Evolutionary conservation across 1,284 basidiomycete genomes (phyloP), one percentile per base, ranked within the genome.

Genomic region (Chalciporus sp.): DNA sequence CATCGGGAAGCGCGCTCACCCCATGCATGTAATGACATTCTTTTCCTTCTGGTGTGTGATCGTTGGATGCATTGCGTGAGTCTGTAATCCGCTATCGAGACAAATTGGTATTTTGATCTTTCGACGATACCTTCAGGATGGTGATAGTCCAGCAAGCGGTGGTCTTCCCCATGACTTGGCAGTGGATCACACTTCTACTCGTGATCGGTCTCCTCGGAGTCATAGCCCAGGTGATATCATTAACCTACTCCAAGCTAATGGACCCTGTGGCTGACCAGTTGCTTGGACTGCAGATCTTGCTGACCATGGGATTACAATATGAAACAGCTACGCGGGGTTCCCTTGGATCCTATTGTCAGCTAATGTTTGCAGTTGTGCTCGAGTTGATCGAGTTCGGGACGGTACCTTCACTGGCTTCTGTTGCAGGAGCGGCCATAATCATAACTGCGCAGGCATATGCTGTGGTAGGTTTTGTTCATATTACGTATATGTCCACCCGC

Each of bases 1-100:
- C 7, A 87, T 92, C 28, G 90, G 90, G 2, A 85, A 80, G 57
- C 79, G 85, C 0, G 89, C 89, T 4, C 86, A 90, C 61, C 77
- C 89, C 0, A 71, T 92, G 51, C 90, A 94, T 65, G 79, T 81
- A n/a, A 77, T 92, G 58, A 76, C 79, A 3, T 86, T 81, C 53
- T 92, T 90, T 63, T 84, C 88, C 0, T 70, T 79, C 26, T 78
- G 83, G 61, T 86, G 84, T 56, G 78, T 86, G 3, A 68, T 88
- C 39, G 79, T 81, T 1, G 77, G 82, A 1, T 68, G 72, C 10
- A 56, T 83, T 56, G 79, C 70, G 84, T 84, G 26, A 50, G 59
- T 56, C n/a, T 42, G 14, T 23, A 11, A 17, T 20, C 17, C 12
- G 9, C 37, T 11, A n/a, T 29, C 20, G 14, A 10, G 31, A 64